A percentile compares a stretch with the other conserved stretches of the same genome.
phyloP scores from a whole-genome alignment of 192 early-diverging fungal genomes.

The Umbelopsis sp. region DNA sequence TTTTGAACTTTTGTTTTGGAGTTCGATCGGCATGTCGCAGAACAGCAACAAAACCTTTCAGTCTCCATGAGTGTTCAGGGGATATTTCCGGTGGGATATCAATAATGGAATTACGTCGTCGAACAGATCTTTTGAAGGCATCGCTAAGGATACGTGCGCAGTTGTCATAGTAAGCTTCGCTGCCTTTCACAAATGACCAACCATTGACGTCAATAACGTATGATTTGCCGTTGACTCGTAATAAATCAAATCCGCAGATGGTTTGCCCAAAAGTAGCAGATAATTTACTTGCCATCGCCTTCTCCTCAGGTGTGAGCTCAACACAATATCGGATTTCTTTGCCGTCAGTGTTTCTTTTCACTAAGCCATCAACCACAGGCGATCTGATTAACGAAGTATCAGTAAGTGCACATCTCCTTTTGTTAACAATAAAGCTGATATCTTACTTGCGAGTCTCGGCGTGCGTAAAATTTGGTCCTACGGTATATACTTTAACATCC shows the following conservation, averaged over 20 bases:
- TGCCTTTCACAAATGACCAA: slow-evolving; percentile 99
- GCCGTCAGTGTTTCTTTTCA: slow-evolving; percentile 93
- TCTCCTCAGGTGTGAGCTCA: slow-evolving; percentile 78
- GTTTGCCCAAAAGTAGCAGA: slow-evolving; percentile 86
- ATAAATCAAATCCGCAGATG: slow-evolving; percentile 93
- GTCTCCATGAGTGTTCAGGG: slow-evolving; percentile 83
- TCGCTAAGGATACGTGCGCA: slow-evolving; percentile 76
- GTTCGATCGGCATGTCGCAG: slow-evolving; percentile 95
- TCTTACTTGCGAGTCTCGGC: slow-evolving; percentile 92
- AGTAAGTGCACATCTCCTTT: neutral
- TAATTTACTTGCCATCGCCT: slow-evolving; percentile 74
- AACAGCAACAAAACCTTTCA: slow-evolving; percentile 93
- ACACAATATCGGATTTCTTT: slow-evolving; percentile 96
- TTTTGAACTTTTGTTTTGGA: slow-evolving; percentile 97
- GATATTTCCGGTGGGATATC: slow-evolving; percentile 38
- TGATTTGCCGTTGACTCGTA: slow-evolving; percentile 80
- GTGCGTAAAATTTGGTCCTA: slow-evolving; percentile 85
- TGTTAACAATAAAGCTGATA: neutral
- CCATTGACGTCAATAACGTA: slow-evolving; percentile 99
- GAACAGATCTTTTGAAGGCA: slow-evolving; percentile 71
- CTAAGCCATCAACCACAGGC: slow-evolving; percentile 94
- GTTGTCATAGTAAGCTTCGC: slow-evolving; percentile 88
- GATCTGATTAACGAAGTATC: slow-evolving; percentile 53
- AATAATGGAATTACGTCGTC: slow-evolving; percentile 21
- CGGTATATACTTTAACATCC: slow-evolving; percentile 97